Evolutionary conservation across 768 basidiomycete genomes (phyloP), one percentile per base, ranked within the genome.

Genomic region (Hygrophorus pudorinus): DNA sequence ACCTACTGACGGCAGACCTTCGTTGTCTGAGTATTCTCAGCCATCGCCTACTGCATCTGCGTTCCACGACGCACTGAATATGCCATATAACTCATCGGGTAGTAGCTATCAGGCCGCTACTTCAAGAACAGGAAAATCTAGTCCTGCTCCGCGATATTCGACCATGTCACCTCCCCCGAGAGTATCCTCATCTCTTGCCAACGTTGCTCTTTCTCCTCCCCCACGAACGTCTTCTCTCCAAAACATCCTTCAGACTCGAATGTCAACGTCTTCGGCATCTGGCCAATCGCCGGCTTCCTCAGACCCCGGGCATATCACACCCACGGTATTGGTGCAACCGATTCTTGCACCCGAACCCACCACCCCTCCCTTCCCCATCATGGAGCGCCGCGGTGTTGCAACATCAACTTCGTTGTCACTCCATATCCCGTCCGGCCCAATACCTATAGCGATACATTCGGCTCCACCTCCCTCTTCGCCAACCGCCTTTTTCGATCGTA

Each of bases 11-110:
- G 70, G 66, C 50, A 69, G 79, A 32, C 73, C 66, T 3, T 82
- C 83, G 14, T 50, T 79, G 21, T 84, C 82, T 10, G 75, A 78
- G 43, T 81, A 81, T 57, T 79, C 81, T 8, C 76, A 78, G 50
- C 69, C 74, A 4, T 87, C 85, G 8, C 85, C 85, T 1, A 83
- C 84, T 3, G 78, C 71, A 5, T 86, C 85, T n/a, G 82, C 81
- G n/a, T 88, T 88, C 62, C 75, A 76, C 20, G 82, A 85, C 51
- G 75, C 70, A 12, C 57, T 75, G 33, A 68, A 65, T 51, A 56
- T 44, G 53, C 57, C 41, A 46, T 53, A 49, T 51, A 61, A 56
- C 27, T 53, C 46, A 12, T 57, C 53, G 30, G 58, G 49, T 14
- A 62, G 54, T 36, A 36, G 50, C 14, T 60, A 64, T 39, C 60